Evolutionary conservation across 148 eudicot species (phyloP), one percentile per base, ranked within the genome.

Genomic region (Rhododendron vialii): DNA sequence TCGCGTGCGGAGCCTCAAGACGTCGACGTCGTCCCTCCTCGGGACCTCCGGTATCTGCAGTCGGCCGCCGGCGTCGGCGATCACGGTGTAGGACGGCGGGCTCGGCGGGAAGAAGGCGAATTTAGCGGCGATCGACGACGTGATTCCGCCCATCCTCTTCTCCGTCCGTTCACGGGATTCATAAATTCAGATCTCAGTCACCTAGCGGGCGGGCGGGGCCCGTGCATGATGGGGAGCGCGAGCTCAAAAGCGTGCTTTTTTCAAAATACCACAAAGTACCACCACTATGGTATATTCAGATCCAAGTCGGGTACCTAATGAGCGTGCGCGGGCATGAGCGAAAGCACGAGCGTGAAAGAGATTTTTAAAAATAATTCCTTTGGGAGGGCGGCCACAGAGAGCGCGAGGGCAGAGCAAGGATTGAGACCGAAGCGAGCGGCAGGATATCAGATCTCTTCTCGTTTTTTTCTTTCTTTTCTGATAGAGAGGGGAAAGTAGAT

Each of bases 51-150:
- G 96, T 63, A 96, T 94, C 83, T 78, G 69, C 15, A 93, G 59
- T 17, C 82, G 89, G 13, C 91, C 93, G n/a, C 79, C 90, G 65
- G 88, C 90, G 78, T 89, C 95, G 82, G 88, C 63, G 82, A 92
- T 88, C 91, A 96, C 92, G 12, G 98, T 94, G 89, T 96, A 96
- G 1, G 99, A 95, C 78, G 98, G 95, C 50, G 99, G 99, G 47
- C 86, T 89, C 33, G 99, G 99, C 11, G 99, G 99, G 75, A 95
- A 96, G 84, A 96, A 96, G 20, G 99, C 99, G 80, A 96, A 96
- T 88, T 96, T 96, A 71, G 99, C 98, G 5, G 99, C 99, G 74
- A 96, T 96, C 82, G 98, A 96, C 20, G 99, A 96, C 55, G 99
- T 95, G 43, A 96, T 92, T 88, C 94, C 97, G 26, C 99, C 99